Conservation (phyloP, 1,284 basidiomycete species). For the Coniferiporia sulphurascens region DNA sequence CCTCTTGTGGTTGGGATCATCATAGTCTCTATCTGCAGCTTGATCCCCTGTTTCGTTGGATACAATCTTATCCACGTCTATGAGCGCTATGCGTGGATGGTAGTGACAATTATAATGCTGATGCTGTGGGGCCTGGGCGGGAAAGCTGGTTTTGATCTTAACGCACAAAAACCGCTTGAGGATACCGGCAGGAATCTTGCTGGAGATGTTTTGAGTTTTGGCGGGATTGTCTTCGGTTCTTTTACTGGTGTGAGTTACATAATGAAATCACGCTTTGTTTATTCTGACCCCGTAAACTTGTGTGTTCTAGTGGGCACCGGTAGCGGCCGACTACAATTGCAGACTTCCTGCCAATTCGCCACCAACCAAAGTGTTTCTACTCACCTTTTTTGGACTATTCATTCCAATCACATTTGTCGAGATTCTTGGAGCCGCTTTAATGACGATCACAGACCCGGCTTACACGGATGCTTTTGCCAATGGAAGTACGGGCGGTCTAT, state of each 20-base stretch:
- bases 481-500: slow-evolving; percentile 46
- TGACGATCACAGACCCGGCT: slow-evolving; percentile 49
- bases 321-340: slow-evolving; percentile 55
- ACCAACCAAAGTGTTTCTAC: slow-evolving; percentile 43
- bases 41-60: slow-evolving; percentile 47
- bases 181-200: slow-evolving; percentile 41
- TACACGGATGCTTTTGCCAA: slow-evolving; percentile 45
- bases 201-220: slow-evolving; percentile 49
- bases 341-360: slow-evolving; percentile 43
- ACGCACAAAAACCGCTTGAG: slow-evolving; percentile 41
- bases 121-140: slow-evolving; percentile 53
- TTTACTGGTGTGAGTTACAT: slow-evolving; percentile 38
- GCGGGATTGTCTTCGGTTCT: slow-evolving; percentile 54
- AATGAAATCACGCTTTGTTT: background rate
- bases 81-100: slow-evolving; percentile 60
- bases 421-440: slow-evolving; percentile 50
- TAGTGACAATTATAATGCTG: slow-evolving; percentile 49
- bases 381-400: slow-evolving; percentile 55
- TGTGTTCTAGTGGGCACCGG: slow-evolving; percentile 35
- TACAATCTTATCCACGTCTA: slow-evolving; percentile 53
- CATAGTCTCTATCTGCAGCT: slow-evolving; percentile 37
- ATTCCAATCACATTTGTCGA: slow-evolving; percentile 51
- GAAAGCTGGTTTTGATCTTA: slow-evolving; percentile 44
- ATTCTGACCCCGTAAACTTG: background rate
- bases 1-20: slow-evolving; percentile 42